Evolutionary conservation across 129 eudicot species (phyloP), one percentile per base, ranked within the genome.

Genomic region (Artemisia annua): DNA sequence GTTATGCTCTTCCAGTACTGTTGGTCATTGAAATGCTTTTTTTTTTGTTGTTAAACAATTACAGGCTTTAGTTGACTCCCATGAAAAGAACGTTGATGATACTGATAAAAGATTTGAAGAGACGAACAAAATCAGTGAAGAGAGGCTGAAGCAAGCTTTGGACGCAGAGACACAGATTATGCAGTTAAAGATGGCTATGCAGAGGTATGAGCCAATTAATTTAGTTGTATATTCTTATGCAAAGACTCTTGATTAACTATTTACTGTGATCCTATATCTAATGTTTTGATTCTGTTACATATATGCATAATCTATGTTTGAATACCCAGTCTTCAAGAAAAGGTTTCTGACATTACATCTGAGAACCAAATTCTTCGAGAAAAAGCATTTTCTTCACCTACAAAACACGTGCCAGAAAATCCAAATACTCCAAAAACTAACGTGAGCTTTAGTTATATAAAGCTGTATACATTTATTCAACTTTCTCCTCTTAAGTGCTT

Each of bases 81-180:
- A 85, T 53, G 97, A 91, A 77, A 65, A 73, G 78, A 91, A 86
- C 75, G 80, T 88, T 61, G 85, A 74, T 67, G 97, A 88, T 70
- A 84, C 97, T 15, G 92, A 91, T 80, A 88, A 86, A 82, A 91
- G 80, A 73, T 91, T 79, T 60, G 89, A 85, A 62, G 88, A 91
- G 69, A 78, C 91, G 24, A 91, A 57, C 77, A 91, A 85, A 78
- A 85, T 91, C 62, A 85, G 95, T 59, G 95, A 91, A 78, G 89
- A 85, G 68, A 81, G 95, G 72, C 46, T 88, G 80, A 87, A 86
- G 74, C 95, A 91, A 77, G 91, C 91, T 19, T 59, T 78, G 80
- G 95, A 88, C 58, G 95, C 97, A 60, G 97, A 91, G 81, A 77
- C 97, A 3, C 83, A 77, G 65, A 69, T 85, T 51, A 76, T 88